Evolutionary conservation across 2,329 filamentous ascomycete species (phyloP), one percentile per base, ranked within the genome.

Genomic region (Microsporum ferrugineum): DNA sequence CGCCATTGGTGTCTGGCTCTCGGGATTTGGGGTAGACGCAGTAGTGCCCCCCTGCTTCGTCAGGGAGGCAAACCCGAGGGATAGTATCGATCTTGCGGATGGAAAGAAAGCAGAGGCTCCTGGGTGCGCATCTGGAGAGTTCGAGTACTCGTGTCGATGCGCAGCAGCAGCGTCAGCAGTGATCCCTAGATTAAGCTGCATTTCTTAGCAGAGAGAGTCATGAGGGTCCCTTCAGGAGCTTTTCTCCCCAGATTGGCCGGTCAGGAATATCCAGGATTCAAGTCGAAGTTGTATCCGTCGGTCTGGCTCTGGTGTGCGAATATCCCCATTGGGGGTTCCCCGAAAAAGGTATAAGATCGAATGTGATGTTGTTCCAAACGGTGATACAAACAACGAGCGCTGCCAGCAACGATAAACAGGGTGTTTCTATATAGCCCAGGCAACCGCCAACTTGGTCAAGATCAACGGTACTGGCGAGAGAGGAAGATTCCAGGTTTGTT

Each of bases 111-210:
- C 14, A 58, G 36, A 31, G 38, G 34, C 36, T 31, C 33, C 39
- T 23, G 10, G 23, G 8, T 33, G 39, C n/a, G 38, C 38, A 27
- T 58, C 56, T 29, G 56, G 34, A 62, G 36, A 66, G 61, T 56
- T 34, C 36, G 65, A 68, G 60, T 68, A 65, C 59, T 76, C 74
- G 69, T 70, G 69, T 56, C 69, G 64, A 66, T 76, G 75, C 36
- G 73, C 73, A 63, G 75, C 75, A 66, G 75, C 75, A 63, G 73
- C 74, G 67, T 77, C 72, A 65, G 75, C 75, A 66, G 75, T 73
- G 65, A 76, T 66, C 60, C 74, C 75, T 64, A 77, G 69, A 65
- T 74, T 63, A 57, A 63, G 59, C 34, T 59, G 43, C 62, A 63
- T 63, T 12, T 38, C 60, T 55, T 34, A 7, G 36, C 31, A 14